phyloP scores from a whole-genome alignment of 208 protist genomes.

The Trypanosoma grayi region DNA sequence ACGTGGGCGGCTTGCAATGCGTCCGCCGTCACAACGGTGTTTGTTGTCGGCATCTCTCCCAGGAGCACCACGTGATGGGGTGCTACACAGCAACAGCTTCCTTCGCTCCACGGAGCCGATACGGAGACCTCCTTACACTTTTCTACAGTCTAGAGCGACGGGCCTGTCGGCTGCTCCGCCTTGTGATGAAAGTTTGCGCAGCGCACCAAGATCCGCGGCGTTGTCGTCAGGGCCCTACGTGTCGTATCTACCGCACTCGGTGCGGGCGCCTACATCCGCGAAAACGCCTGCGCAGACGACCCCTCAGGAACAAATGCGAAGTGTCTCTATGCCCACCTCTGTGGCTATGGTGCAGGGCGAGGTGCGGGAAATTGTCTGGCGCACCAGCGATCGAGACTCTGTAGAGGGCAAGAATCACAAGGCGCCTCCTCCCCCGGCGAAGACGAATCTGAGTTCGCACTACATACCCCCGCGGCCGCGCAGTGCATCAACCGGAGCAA shows the following conservation, averaged over 20 bases:
- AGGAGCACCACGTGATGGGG: too few relatives aligned
- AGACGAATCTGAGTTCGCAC: not conserved
- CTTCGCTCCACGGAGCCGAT: too few relatives aligned
- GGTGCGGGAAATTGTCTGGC: conserved; percentile 43
- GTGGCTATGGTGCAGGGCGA: not conserved
- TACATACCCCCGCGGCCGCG: not conserved
- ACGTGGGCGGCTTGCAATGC: not conserved
- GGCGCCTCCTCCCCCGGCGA: not conserved
- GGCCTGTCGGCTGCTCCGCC: not conserved
- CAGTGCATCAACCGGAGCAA: conserved; percentile 19
- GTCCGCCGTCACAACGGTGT: not conserved
- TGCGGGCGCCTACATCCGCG: not conserved
- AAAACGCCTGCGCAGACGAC: not conserved
- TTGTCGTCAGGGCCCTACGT: conserved; percentile 1
- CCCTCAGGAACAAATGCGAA: not conserved
- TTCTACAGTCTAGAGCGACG: not conserved
- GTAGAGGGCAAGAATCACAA: conserved; percentile 34
- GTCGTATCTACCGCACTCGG: conserved; percentile 5
- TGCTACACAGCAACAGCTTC: too few relatives aligned
- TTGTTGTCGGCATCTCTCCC: too few relatives aligned
- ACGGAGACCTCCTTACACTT: too few relatives aligned
- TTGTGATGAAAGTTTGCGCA: not conserved
- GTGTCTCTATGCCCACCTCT: conserved; percentile 4
- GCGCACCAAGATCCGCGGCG: not conserved
- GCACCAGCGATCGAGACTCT: conserved; percentile 44